Percentiles rank a stretch among this genome's conserved stretches.
Evolutionary conservation across 2,329 filamentous ascomycete genomes (phyloP).

Genomic region (Botrytis paeoniae): DNA sequence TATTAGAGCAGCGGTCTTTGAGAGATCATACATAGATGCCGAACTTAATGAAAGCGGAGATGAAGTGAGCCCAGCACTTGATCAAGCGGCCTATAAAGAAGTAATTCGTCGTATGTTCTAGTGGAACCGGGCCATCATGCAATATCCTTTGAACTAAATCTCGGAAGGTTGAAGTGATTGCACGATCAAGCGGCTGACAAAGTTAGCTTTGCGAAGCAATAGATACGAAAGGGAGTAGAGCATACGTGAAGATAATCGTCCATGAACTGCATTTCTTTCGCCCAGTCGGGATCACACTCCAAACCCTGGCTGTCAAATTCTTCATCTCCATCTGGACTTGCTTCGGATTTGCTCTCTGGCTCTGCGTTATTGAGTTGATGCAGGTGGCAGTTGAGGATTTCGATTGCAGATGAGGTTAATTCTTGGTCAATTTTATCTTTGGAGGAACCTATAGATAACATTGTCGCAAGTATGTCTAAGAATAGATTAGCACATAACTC

Average conservation of each 20-base stretch:
- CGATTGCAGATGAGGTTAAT: slow-evolving; percentile 9
- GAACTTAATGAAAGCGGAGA: slow-evolving; percentile 25
- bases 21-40: slow-evolving; percentile 24
- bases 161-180: slow-evolving; percentile 23
- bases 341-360: slow-evolving; percentile 8
- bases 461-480: slow-evolving; percentile 17
- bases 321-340: slow-evolving; percentile 27
- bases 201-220: slow-evolving; percentile 19
- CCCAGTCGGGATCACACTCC: slow-evolving; percentile 25
- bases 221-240: background rate
- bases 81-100: slow-evolving; percentile 21
- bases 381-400: slow-evolving; percentile 4
- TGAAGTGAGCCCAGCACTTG: slow-evolving; percentile 1
- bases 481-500: slow-evolving; percentile 9
- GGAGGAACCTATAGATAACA: slow-evolving; percentile 15
- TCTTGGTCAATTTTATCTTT: slow-evolving; percentile 15
- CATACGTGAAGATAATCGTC: slow-evolving; percentile 28
- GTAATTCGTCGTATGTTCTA: background rate
- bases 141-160: slow-evolving; percentile 22
- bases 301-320: slow-evolving; percentile 32
- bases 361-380: background rate
- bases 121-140: slow-evolving; percentile 15
- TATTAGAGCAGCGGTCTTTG: slow-evolving; percentile 42
- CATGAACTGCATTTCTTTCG: slow-evolving; percentile 28
- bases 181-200: slow-evolving; percentile 28